Evolutionary conservation across 345 rosid species (phyloP), one percentile per base, ranked within the genome.

Genomic region (Clausena lansium): DNA sequence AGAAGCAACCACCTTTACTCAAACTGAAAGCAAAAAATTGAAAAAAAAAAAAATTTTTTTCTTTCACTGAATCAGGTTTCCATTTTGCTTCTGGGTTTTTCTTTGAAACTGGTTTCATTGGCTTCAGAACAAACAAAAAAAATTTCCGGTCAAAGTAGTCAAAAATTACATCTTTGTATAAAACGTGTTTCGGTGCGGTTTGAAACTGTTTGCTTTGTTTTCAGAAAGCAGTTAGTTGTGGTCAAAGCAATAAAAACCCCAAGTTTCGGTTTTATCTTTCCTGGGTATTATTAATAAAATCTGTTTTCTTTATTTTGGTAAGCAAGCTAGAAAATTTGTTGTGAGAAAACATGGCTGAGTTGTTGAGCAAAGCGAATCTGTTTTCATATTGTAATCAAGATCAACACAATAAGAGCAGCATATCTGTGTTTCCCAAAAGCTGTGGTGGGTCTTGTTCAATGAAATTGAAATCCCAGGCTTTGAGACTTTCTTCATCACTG

Each of bases 301-400:
- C 52, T 72, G 50, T 25, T 72, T 77, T 54, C 33, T 38, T 2
- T 36, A 45, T 77, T 83, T 71, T 35, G 15, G 59, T n/a, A n/a
- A 13, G 50, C 50, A 11, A 11, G 50, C 50, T 10, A 0, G 5
- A 5, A 15, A 9, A 28, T 1, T 41, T 77, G 33, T 64, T 78
- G 69, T n/a, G 81, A 2, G 64, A 67, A 61, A 60, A 25, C 38
- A 91, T 90, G 94, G 86, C 90, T 13, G 89, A 82, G 50, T 85
- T 87, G 76, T 77, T 92, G 81, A 80, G 86, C 83, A 85, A 79
- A 78, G 24, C 88, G 33, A 87, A 79, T 81, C 79, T 87, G 32
- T 79, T 92, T 62, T 36, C 81, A 20, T 71, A 72, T 73, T 67
- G 68, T 78, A 67, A 68, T 69, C 85, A 41, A 11, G 77, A 81